A percentile compares a stretch with the other conserved stretches of the same genome.
phyloP scores from a whole-genome alignment of 2,329 filamentous ascomycete species.

The Mariannaea sp. region DNA sequence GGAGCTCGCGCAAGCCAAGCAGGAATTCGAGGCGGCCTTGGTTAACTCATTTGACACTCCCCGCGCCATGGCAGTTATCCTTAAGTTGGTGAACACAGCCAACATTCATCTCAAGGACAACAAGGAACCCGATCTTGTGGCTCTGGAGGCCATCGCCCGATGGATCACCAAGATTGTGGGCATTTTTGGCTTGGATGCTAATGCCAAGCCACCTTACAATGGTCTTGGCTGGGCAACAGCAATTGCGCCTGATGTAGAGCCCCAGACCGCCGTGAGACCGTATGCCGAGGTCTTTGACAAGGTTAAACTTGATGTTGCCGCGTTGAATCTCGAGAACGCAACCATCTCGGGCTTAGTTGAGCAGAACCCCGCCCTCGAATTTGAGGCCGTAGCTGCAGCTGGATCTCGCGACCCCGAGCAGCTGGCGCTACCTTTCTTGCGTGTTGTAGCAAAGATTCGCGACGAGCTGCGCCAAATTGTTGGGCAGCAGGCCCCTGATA shows the following conservation, averaged over 20 bases:
- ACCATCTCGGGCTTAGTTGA: slow-evolving; percentile 50
- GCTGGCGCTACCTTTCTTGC: slow-evolving; percentile 60
- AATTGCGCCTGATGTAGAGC: slow-evolving; percentile 48
- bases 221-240: slow-evolving; percentile 61
- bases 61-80: slow-evolving; percentile 76
- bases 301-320: slow-evolving; percentile 52
- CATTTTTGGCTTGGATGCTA: slow-evolving; percentile 79
- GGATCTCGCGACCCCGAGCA: slow-evolving; percentile 58
- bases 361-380: slow-evolving; percentile 52
- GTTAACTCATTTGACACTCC: slow-evolving; percentile 89
- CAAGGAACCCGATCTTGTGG: slow-evolving; percentile 51
- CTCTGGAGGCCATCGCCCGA: slow-evolving; percentile 63
- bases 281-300: slow-evolving; percentile 52
- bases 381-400: slow-evolving; percentile 48
- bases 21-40: slow-evolving; percentile 63
- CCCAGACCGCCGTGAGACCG: slow-evolving; percentile 52
- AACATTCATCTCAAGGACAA: slow-evolving; percentile 64
- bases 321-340: slow-evolving; percentile 55
- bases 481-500: slow-evolving; percentile 49
- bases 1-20: slow-evolving; percentile 59
- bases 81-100: slow-evolving; percentile 76
- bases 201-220: slow-evolving; percentile 58
- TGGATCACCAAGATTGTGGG: slow-evolving; percentile 86
- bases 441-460: slow-evolving; percentile 60
- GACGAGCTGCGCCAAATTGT: slow-evolving; percentile 65